A percentile compares a stretch with the other conserved stretches of the same genome.
phyloP scores from a whole-genome alignment of 1,284 basidiomycete species.

The Vanrija sp. region DNA sequence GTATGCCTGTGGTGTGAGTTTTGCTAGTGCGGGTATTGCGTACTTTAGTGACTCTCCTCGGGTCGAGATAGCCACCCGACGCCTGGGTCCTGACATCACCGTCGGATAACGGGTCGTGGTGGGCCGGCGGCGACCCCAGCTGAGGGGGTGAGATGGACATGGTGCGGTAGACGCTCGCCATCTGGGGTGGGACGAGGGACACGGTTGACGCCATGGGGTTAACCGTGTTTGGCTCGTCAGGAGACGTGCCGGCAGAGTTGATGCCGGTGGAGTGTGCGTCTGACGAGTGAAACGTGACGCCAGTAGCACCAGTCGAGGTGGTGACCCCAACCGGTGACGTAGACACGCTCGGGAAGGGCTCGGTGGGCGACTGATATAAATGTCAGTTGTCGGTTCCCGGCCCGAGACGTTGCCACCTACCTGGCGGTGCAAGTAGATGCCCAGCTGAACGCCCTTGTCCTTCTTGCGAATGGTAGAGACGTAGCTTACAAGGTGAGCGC shows the following conservation, averaged over 20 bases:
- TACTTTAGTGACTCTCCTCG: conserved; percentile 45
- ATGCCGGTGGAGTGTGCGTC: too few relatives aligned
- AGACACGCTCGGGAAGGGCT: conserved; percentile 34
- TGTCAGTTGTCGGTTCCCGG: neutral
- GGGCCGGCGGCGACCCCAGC: conserved; percentile 6
- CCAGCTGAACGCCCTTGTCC: conserved; percentile 66
- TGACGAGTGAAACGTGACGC: too few relatives aligned
- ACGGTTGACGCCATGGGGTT: neutral
- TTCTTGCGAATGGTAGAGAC: conserved; percentile 77
- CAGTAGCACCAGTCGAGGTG: neutral
- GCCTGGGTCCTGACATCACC: conserved; percentile 9
- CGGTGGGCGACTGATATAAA: conserved; percentile 52
- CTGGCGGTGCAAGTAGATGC: conserved; percentile 86
- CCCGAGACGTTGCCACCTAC: neutral
- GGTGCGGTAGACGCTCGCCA: conserved; percentile 9
- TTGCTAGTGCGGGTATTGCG: neutral
- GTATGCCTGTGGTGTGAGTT: conserved; percentile 51
- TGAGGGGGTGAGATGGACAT: conserved; percentile 12
- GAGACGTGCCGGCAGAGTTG: too few relatives aligned
- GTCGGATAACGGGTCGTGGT: conserved; percentile 8
- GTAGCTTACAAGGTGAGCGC: conserved; percentile 56
- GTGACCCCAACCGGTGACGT: neutral
- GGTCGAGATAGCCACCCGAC: conserved; percentile 44
- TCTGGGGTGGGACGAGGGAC: neutral
- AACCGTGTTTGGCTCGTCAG: too few relatives aligned